Base-by-base conservation (phyloP, 257 asterid genomes). In the Solanum acaule region DNA sequence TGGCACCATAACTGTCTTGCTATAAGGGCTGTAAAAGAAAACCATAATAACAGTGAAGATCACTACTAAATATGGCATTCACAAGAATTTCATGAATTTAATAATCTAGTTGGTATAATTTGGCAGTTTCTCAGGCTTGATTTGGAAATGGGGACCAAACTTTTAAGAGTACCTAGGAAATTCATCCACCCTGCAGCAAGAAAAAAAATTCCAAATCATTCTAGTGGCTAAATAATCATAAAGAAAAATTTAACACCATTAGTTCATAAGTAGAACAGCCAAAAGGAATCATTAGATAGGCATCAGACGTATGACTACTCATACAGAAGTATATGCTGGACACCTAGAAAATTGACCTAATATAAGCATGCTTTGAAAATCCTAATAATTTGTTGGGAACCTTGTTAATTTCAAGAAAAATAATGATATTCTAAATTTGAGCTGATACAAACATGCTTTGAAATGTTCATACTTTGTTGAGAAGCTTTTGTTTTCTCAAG, bases 111-210 rank as follows among this genome's bases (percentile, higher is more conserved):
- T 84, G 37, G 33, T 75, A 29, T 34, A 61, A 63, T 42, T 29
- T 31, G 37, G 86, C 70, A 49, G 22, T 49, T 81, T 82, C 86
- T 82, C 31, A 31, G 68, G 29, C 70, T 20, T 82, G 70, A 82
- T 82, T 52, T 49, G 70, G 44, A 82, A 90, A 79, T 34, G 68
- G 31, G 77, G 87, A 87, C 67, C 83, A 83, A 88, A 85, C 27
- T 27, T 84, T 83, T 52, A 42, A 73, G 77, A 88, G 89, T 91
- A 94, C 99, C 99, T 97, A 65, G 94, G 93, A 88, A 97, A 96
- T 63, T 95, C 98, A 89, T 96, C 96, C 94, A 97, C 93, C 89
- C 98, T 97, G 97, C 91, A 91, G 86, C 89, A 89, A 85, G 87
- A 89, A 86, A 73, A 90, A 92, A 29, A 59, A 20, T 22, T 25